Evolutionary conservation across 768 basidiomycete genomes (phyloP).

Genomic region (Trametes gibbosa): DNA sequence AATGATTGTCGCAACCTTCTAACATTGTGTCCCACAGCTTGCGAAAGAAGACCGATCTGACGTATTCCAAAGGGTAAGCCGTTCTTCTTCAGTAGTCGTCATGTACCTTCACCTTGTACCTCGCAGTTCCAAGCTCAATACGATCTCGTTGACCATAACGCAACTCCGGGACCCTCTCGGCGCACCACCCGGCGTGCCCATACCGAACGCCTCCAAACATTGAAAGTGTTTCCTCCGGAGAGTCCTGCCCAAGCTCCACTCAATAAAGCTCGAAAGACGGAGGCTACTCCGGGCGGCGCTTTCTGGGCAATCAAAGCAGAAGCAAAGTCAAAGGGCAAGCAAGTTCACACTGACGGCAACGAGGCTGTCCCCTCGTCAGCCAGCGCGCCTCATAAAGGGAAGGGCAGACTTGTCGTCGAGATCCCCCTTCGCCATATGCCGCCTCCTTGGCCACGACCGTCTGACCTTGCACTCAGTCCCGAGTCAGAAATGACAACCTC

Average conservation of each 20-base stretch:
- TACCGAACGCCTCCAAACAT: conserved; percentile 49
- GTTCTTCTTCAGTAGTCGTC: neutral
- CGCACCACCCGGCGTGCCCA: conserved; percentile 55
- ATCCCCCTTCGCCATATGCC: neutral
- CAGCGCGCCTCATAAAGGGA: neutral
- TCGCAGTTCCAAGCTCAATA: conserved; percentile 58
- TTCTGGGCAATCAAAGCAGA: conserved; percentile 19
- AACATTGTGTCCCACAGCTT: no score
- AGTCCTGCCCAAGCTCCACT: conserved; percentile 16
- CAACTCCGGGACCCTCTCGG: conserved; percentile 49
- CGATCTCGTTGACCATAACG: conserved; percentile 53
- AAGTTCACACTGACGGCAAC: neutral
- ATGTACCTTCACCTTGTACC: neutral
- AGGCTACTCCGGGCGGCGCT: conserved; percentile 1
- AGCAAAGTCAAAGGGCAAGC: conserved; percentile 19
- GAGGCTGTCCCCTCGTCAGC: neutral
- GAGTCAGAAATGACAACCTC: neutral
- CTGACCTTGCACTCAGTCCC: no score
- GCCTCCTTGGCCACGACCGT: no score
- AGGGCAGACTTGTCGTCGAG: neutral
- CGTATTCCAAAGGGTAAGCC: conserved; percentile 71
- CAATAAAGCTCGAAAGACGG: conserved; percentile 1
- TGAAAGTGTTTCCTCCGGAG: conserved; percentile 31
- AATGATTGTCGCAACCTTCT: no score
- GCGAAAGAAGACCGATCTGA: conserved; percentile 71